Evolutionary conservation across 2,329 filamentous ascomycete species (phyloP).

Genomic region (Paraphaeosphaeria sporulosa): DNA sequence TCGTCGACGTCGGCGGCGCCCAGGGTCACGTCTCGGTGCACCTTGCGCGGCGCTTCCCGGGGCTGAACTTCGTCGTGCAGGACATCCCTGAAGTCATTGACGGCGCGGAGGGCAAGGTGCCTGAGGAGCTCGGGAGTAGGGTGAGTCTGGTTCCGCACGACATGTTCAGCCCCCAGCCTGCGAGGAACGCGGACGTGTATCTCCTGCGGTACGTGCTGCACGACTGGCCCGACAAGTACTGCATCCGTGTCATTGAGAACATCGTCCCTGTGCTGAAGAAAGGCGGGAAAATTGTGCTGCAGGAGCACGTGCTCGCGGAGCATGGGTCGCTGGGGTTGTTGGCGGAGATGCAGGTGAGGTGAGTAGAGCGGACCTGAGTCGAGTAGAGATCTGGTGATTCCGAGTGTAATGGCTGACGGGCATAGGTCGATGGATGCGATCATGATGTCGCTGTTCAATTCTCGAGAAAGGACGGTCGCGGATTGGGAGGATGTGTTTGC

Average conservation of each 20-base stretch:
- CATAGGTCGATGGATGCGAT: conserved; percentile 16
- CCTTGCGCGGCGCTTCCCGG: conserved; percentile 13
- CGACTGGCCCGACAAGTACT: conserved; percentile 45
- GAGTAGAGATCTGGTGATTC: no score
- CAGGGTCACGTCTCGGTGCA: conserved; percentile 13
- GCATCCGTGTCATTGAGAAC: conserved; percentile 3
- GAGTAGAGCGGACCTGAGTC: background rate
- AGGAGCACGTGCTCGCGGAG: conserved; percentile 3
- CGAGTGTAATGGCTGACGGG: background rate
- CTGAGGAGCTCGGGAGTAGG: conserved; percentile 2
- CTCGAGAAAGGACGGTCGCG: conserved; percentile 9
- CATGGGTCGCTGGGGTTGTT: background rate
- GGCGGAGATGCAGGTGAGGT: conserved; percentile 16
- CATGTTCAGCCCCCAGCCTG: conserved; percentile 21
- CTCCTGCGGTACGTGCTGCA: conserved; percentile 66
- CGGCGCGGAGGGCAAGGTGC: conserved; percentile 2
- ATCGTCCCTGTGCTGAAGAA: conserved; percentile 11
- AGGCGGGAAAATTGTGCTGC: conserved; percentile 3
- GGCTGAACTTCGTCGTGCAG: conserved; percentile 18
- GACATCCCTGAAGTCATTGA: conserved; percentile 15
- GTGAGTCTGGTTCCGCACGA: conserved; percentile 19
- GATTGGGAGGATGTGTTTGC: conserved; percentile 19
- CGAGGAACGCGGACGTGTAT: conserved; percentile 49
- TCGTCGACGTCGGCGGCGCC: conserved; percentile 24
- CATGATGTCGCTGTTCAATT: conserved; percentile 18